Percentiles rank a stretch among this genome's conserved stretches.
Conservation (phyloP, 2,329 filamentous ascomycete species). For the Nemania sp. region DNA sequence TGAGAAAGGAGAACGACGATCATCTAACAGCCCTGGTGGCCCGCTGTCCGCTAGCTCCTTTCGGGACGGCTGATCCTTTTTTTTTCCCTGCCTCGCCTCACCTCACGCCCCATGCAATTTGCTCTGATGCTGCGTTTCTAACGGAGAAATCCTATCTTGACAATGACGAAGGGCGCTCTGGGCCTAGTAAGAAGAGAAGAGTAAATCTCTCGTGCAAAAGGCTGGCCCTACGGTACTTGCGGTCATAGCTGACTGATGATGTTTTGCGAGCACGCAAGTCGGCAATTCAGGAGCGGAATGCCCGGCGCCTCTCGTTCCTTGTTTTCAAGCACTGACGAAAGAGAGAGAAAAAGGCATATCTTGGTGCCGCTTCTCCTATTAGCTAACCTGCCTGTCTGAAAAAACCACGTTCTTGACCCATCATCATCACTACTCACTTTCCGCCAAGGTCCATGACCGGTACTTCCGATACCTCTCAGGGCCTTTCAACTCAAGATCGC, state of each 20-base stretch:
- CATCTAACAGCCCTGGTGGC: not conserved
- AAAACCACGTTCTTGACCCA: not conserved
- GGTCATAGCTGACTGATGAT: not conserved
- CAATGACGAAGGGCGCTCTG: slow-evolving; percentile 14
- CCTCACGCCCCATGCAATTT: slow-evolving; percentile 1
- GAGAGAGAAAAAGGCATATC: slow-evolving; percentile 1
- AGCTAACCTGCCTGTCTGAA: not conserved
- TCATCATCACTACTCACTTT: not conserved
- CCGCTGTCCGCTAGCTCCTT: slow-evolving; percentile 9
- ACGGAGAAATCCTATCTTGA: not conserved
- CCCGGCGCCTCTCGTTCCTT: not conserved
- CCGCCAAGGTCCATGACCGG: not conserved
- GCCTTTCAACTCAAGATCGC: not conserved
- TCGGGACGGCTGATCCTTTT: not conserved
- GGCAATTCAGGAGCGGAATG: not conserved
- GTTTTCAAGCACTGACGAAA: not conserved
- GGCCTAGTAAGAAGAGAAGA: not conserved
- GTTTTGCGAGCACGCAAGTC: not conserved
- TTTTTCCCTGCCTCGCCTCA: not conserved
- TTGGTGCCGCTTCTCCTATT: not conserved
- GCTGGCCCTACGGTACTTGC: not conserved
- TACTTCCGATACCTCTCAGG: not conserved
- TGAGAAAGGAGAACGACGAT: not conserved
- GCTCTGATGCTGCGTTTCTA: not conserved
- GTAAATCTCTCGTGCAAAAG: not conserved